Base-by-base conservation (phyloP, 371 early-diverging fungal genomes). In the Amoeboaphelidium protococcarum region DNA sequence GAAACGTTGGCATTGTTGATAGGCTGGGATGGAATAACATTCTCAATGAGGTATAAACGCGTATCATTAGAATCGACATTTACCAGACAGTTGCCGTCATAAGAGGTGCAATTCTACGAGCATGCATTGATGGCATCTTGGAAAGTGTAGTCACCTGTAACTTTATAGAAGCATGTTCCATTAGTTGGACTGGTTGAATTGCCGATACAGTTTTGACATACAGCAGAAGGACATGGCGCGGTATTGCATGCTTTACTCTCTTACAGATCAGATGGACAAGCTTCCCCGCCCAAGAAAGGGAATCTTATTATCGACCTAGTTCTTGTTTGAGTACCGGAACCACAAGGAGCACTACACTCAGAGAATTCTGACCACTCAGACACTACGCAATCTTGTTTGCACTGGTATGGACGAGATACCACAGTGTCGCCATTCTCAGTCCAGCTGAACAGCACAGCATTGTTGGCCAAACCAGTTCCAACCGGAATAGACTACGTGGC, bases 141-240 rank as follows among this genome's bases (percentile, higher is more conserved):
- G n/a, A 16, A 16, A 46, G 46, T 13, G 46, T 12, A 6, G 41
- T 46, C 6, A 41, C 46, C 46, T 46, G 44, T 31, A 44, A 44
- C 27, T 31, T 16, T 44, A 6, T n/a, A 12, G n/a, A 6, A 31
- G n/a, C 27, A 24, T 24, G 16, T 31, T 31, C 44, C 16, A 6
- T 24, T 44, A 23, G 27, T 31, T 12, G n/a, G 6, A n/a, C 23
- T 31, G 44, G 23, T 40, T 40, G 16, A 40, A n/a, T 40, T 16
- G 40, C n/a, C n/a, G 37, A 31, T 10, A 16, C 37, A 31, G 6
- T 31, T 31, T 31, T 10, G 16, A 31, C 37, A 31, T 10, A 31
- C 10, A 10, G 37, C 10, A 31, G 6, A 6, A 10, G 37, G 37
- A 16, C 37, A 31, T 6, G 37, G 37, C 16, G 6, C 37, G 10